phyloP scores from a whole-genome alignment of 2,329 filamentous ascomycete genomes.

The Stagonosporopsis vannaccii region DNA sequence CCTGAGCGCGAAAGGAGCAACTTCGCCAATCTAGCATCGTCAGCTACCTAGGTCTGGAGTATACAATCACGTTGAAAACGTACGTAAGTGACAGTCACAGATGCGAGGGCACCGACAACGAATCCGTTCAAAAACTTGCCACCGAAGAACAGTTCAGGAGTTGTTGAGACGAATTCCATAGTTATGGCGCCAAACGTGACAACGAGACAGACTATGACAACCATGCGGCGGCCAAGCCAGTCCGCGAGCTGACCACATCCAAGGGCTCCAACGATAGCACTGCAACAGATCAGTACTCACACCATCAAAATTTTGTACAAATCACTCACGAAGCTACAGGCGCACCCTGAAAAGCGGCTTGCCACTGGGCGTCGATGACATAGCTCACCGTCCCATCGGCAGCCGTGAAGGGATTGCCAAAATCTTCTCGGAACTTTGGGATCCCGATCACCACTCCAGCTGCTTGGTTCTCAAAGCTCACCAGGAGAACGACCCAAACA shows the following conservation, averaged over 20 bases:
- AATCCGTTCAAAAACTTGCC: constrained; percentile 56
- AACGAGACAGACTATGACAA: constrained; percentile 47
- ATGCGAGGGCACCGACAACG: constrained; percentile 50
- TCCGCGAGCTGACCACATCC: constrained; percentile 49
- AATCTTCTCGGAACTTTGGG: constrained; percentile 57
- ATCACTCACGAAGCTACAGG: constrained; percentile 41
- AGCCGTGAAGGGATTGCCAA: constrained; percentile 44
- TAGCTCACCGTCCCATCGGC: constrained; percentile 36
- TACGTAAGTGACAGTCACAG: constrained; percentile 45
- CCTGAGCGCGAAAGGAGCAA: constrained; percentile 51
- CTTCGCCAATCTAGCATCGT: constrained; percentile 45
- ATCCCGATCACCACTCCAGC: constrained; percentile 53
- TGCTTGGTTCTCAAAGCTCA: constrained; percentile 54
- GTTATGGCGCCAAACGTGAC: constrained; percentile 51
- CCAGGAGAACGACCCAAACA: constrained; percentile 51
- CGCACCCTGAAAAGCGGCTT: constrained; percentile 49
- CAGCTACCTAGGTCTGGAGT: neutral
- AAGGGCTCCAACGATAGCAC: constrained; percentile 43
- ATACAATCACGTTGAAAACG: neutral
- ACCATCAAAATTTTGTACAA: neutral
- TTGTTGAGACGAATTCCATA: constrained; percentile 53
- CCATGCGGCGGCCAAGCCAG: constrained; percentile 45
- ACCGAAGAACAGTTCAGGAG: constrained; percentile 52
- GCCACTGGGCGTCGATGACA: constrained; percentile 54
- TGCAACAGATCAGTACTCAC: neutral